A percentile compares a stretch with the other conserved stretches of the same genome.
Conservation (phyloP, 495 filamentous ascomycete species). For the Glutinoglossum americanum region DNA sequence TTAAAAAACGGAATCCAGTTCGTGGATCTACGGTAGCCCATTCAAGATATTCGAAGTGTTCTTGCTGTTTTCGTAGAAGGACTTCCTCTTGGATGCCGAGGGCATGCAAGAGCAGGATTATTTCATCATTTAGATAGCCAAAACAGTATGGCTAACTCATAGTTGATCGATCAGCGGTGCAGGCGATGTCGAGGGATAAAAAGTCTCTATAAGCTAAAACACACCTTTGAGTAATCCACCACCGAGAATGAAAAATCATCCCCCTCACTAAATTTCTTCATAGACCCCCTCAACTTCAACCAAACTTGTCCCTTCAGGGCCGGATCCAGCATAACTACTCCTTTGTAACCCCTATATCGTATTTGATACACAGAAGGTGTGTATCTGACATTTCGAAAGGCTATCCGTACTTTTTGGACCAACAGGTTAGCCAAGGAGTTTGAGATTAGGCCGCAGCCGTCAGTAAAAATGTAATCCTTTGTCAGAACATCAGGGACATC, state of each 20-base stretch:
- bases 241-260: slow-evolving; percentile 24
- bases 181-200: too few relatives aligned
- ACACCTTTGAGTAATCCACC: slow-evolving; percentile 26
- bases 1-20: not conserved
- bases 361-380: not conserved
- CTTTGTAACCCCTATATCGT: not conserved
- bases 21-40: not conserved
- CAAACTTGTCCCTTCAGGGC: not conserved
- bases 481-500: not conserved
- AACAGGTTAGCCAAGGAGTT: not conserved
- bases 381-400: not conserved
- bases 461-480: not conserved
- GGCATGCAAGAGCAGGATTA: slow-evolving; percentile 23
- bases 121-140: slow-evolving; percentile 29
- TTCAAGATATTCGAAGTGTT: not conserved
- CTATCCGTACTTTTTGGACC: not conserved
- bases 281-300: slow-evolving; percentile 28
- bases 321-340: not conserved
- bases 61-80: not conserved
- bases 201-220: too few relatives aligned
- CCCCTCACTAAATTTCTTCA: slow-evolving; percentile 27
- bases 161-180: too few relatives aligned
- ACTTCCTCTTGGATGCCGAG: slow-evolving; percentile 18
- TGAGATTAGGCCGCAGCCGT: not conserved
- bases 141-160: slow-evolving; percentile 27